Evolutionary conservation across 78 protist species (phyloP).

Genomic region (Dictyostelium citrinum): DNA sequence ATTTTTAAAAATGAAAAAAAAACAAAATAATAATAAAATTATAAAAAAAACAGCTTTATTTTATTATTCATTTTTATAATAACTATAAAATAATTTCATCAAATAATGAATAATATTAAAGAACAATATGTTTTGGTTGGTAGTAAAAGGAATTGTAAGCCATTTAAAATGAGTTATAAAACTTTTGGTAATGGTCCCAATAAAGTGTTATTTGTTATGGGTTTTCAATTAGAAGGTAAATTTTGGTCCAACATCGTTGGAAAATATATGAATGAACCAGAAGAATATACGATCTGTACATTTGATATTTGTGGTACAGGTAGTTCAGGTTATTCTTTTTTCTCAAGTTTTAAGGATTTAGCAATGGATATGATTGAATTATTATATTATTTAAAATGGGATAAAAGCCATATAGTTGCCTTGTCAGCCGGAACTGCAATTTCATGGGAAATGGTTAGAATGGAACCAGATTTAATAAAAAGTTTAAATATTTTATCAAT

Average conservation of each 20-base stretch:
- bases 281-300: not conserved
- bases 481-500: not conserved
- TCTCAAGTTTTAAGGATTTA: not conserved
- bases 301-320: not conserved
- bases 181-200: not conserved
- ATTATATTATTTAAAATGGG: not conserved
- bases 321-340: not conserved
- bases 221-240: not conserved
- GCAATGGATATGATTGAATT: not conserved
- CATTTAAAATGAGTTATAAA: not conserved
- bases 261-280: not conserved
- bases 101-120: too few relatives aligned
- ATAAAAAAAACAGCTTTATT: too few relatives aligned
- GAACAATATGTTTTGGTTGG: not conserved
- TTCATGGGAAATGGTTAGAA: not conserved
- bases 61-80: too few relatives aligned
- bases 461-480: not conserved
- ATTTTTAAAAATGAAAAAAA: too few relatives aligned
- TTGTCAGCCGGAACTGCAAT: not conserved
- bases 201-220: not conserved
- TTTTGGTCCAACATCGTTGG: not conserved
- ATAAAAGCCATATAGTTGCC: not conserved
- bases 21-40: too few relatives aligned
- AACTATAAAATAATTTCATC: too few relatives aligned
- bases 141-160: not conserved